Conservation (phyloP, 305 asterid genomes). For the Solanum hybrid region DNA sequence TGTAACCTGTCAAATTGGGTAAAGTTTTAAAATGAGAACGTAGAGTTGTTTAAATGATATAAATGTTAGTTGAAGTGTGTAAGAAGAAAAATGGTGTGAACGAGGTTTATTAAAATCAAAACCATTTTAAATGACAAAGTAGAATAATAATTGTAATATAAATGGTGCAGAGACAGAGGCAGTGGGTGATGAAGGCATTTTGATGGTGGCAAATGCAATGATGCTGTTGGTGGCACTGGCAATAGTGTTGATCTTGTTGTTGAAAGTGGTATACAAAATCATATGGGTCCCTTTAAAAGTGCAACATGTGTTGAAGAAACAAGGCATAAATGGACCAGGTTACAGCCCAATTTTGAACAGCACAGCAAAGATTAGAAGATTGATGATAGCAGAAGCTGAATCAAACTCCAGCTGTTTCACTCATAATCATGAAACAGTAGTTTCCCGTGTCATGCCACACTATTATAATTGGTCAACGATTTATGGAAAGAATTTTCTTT, state of each 20-base stretch:
- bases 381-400: slow-evolving; percentile 43
- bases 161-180: background rate
- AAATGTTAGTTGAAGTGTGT: background rate
- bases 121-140: background rate
- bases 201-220: background rate
- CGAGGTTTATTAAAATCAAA: background rate
- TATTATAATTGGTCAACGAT: slow-evolving; percentile 47
- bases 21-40: background rate
- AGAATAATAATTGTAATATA: too few species aligned
- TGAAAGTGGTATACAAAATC: background rate
- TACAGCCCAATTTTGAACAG: slow-evolving; percentile 60
- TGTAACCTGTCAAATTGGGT: background rate
- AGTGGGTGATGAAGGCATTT: background rate
- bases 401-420: slow-evolving; percentile 29
- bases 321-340: slow-evolving; percentile 50
- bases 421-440: slow-evolving; percentile 24
- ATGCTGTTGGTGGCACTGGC: background rate
- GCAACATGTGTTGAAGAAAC: slow-evolving; percentile 39
- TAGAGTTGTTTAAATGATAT: background rate
- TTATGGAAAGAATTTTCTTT: slow-evolving; percentile 49
- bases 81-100: background rate
- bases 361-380: slow-evolving; percentile 47
- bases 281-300: slow-evolving; percentile 9
- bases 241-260: background rate
- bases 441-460: slow-evolving; percentile 49